Evolutionary conservation across 352 stramenopile genomes (phyloP), one percentile per base, ranked within the genome.

Genomic region (Phytophthora idaei): DNA sequence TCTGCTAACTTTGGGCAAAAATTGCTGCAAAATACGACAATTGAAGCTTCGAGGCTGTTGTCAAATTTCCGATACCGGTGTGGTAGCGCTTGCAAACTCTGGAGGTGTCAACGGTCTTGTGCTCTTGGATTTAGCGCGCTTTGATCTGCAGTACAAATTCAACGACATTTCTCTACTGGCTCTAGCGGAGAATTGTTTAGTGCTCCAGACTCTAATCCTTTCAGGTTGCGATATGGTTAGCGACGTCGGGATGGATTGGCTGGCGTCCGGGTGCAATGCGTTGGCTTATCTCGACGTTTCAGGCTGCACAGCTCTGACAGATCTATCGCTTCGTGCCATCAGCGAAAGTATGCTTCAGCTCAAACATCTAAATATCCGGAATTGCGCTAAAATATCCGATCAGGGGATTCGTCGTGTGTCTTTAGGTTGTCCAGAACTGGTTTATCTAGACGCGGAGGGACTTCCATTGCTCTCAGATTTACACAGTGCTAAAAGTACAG

Each of bases 241-340:
- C 6, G 94, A 98, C 69, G 94, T 97, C 14, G 94, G 95, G 0
- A 63, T 98, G 12, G 94, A 83, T 36, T 98, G 93, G 93, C 63
- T 98, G n/a, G 78, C 79, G 1, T 79, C 73, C 1, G 90, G 91
- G 12, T 97, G 90, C 32, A 77, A 79, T 36, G 90, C 87, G 9
- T 71, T 98, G 9, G 75, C 78, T n/a, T 66, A 89, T 50, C 58
- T 98, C 11, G 83, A 98, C 59, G 47, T 98, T 31, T 77, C 77
- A 1, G 84, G 82, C 2, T 98, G 93, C 64, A 57, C 48, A n/a
- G 94, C 97, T 61, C 61, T 98, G 14, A 96, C 92, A 0, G 96
- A 98, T 65, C 61, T 89, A 12, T 87, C 88, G 1, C 60, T 98
- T 51, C 85, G 91, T 29, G 78, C 85, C 9, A 75, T 98, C 14